Evolutionary conservation across 371 early-diverging fungal species (phyloP).

Genomic region (Cokeromyces recurvatus): DNA sequence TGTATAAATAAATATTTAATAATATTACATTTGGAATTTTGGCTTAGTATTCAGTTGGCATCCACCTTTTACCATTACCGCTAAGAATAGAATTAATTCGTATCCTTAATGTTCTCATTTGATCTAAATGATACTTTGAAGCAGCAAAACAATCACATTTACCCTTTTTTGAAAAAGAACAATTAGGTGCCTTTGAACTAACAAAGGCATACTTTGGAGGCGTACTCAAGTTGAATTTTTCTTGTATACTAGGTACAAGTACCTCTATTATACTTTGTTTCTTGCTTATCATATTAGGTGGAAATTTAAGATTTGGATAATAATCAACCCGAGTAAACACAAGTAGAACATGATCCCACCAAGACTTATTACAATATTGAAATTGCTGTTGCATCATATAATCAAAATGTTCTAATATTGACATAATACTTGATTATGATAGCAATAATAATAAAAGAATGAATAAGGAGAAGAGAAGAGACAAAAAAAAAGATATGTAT

Average conservation of each 20-base stretch:
- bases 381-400: conserved; percentile 42
- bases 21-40: too few relatives aligned
- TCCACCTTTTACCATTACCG: conserved; percentile 15
- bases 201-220: conserved; percentile 26
- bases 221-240: conserved; percentile 7
- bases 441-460: background rate
- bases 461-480: background rate
- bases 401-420: conserved; percentile 36
- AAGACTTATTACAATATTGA: conserved; percentile 25
- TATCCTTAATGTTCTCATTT: conserved; percentile 19
- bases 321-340: conserved; percentile 53
- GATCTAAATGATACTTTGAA: conserved; percentile 19
- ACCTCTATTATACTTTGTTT: conserved; percentile 18
- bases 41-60: too few relatives aligned
- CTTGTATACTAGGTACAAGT: conserved; percentile 16
- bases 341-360: conserved; percentile 49
- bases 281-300: conserved; percentile 9
- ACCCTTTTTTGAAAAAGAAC: conserved; percentile 17
- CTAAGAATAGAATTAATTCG: conserved; percentile 8
- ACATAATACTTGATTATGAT: conserved; percentile 19
- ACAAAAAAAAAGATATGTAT: too few relatives aligned
- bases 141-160: conserved; percentile 24
- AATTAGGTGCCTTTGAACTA: conserved; percentile 16
- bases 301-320: conserved; percentile 12
- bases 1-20: too few relatives aligned